Percentiles rank a stretch among this genome's conserved stretches.
Evolutionary conservation across 2,329 filamentous ascomycete species (phyloP).

Genomic region (Teratosphaeria nubilosa): DNA sequence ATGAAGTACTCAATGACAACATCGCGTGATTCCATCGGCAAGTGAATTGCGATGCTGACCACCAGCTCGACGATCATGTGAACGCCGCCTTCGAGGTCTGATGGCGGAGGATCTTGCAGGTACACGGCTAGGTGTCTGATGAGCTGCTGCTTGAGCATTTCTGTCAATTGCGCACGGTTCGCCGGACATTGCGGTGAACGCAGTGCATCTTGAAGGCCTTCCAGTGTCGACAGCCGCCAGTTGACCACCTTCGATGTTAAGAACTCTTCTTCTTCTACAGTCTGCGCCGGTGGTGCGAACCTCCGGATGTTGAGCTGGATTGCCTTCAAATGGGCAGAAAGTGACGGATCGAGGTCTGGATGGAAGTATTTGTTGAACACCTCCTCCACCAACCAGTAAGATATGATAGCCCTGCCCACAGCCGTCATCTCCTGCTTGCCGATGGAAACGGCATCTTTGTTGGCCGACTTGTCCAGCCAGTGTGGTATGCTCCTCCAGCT

Average conservation of each 20-base stretch:
- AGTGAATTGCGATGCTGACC: slow-evolving; percentile 71
- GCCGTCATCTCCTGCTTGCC: slow-evolving; percentile 98
- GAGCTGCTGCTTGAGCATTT: slow-evolving; percentile 54
- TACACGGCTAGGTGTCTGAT: slow-evolving; percentile 63
- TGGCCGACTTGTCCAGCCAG: slow-evolving; percentile 73
- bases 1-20: slow-evolving; percentile 78
- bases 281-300: slow-evolving; percentile 62
- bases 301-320: slow-evolving; percentile 82
- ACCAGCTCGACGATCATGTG: slow-evolving; percentile 90
- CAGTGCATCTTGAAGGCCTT: slow-evolving; percentile 69
- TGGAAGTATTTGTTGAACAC: slow-evolving; percentile 91
- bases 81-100: slow-evolving; percentile 77
- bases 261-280: slow-evolving; percentile 80
- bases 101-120: slow-evolving; percentile 64
- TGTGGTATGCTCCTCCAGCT: slow-evolving; percentile 74
- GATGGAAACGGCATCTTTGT: slow-evolving; percentile 70
- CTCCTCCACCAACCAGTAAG: slow-evolving; percentile 81
- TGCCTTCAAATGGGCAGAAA: slow-evolving; percentile 70
- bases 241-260: slow-evolving; percentile 77
- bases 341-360: slow-evolving; percentile 64
- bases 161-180: slow-evolving; percentile 50
- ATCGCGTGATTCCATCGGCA: slow-evolving; percentile 85
- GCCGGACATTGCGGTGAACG: slow-evolving; percentile 54
- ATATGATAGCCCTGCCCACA: slow-evolving; percentile 79
- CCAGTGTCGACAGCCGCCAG: slow-evolving; percentile 88